Evolutionary conservation across 768 basidiomycete genomes (phyloP), one percentile per base, ranked within the genome.

Genomic region (Kondoa subrosea): DNA sequence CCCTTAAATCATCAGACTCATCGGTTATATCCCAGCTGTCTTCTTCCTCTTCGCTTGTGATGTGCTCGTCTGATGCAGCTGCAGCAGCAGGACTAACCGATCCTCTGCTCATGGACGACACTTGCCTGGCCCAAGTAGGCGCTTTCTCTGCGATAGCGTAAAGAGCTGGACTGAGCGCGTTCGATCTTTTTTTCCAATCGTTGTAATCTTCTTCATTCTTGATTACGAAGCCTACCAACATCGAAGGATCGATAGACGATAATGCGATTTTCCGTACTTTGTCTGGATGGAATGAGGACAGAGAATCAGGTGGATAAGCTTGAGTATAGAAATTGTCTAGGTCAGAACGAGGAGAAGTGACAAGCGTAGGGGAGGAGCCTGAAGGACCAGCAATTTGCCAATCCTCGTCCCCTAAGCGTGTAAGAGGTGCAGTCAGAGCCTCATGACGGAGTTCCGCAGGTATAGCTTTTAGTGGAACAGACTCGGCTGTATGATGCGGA

Each of bases 271-370:
- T 96, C 75, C 90, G 82, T 50, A 97, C 87, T 21, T 87, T 84
- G n/a, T 99, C 95, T 76, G 91, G 91, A 77, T 97, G 95, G 80
- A 91, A 99, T 15, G 89, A 93, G 73, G 83, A 83, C 34, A 96
- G 79, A 74, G 92, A 89, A 2, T 80, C 70, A 1, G 82, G 77
- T 1, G 82, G 79, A 76, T 96, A 99, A 12, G 91, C 86, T 0
- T 80, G 81, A 26, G 82, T 83, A 68, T 86, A 89, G 75, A 78
- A 79, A 1, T 65, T n/a, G 14, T 71, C 68, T 27, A 75, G 67
- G 3, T 58, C 29, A 3, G 62, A 64, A 2, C 1, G 21, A 73
- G 87, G 85, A 72, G 60, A 77, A 78, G 69, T 3, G 72, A 65
- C 60, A 77, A 27, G 30, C 29, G 40, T 40, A 8, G 29, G n/a